phyloP scores from a whole-genome alignment of 306 rosid genomes.

The Cicer arietinum region DNA sequence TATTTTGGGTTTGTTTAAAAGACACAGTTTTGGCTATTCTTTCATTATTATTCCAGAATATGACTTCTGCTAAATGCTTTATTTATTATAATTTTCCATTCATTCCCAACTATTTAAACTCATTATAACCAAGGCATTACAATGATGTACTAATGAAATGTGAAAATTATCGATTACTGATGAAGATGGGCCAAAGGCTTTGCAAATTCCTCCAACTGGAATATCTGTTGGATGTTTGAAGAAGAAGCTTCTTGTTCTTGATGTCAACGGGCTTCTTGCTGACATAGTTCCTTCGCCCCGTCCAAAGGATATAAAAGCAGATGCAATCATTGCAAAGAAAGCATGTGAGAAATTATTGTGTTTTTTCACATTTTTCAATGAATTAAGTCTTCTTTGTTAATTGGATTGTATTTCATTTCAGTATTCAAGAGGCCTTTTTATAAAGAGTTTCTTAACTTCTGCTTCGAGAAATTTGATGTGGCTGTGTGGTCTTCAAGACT shows the following conservation, averaged over 20 bases:
- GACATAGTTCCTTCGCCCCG: conserved; percentile 64
- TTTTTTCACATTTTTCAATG: conserved; percentile 22
- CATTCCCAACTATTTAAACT: not conserved
- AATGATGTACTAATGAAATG: conserved; percentile 12
- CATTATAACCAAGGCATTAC: not conserved
- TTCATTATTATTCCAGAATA: too few relatives aligned
- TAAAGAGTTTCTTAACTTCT: conserved; percentile 74
- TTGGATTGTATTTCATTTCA: conserved; percentile 49
- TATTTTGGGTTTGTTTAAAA: conserved; percentile 13
- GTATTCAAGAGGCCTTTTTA: conserved; percentile 88
- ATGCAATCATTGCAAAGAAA: conserved; percentile 51
- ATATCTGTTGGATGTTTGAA: conserved; percentile 38
- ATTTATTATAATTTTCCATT: not conserved
- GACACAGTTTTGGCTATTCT: not conserved
- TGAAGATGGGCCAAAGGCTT: conserved; percentile 35
- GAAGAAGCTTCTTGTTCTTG: conserved; percentile 87
- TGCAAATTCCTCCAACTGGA: conserved; percentile 47
- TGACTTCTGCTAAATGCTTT: not conserved
- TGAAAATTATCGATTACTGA: conserved; percentile 21
- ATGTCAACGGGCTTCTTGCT: conserved; percentile 79
- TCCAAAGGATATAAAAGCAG: conserved; percentile 61
- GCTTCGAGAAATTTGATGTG: conserved; percentile 91
- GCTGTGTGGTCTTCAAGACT: conserved; percentile 89
- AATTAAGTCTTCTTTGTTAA: conserved; percentile 33
- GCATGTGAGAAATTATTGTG: conserved; percentile 59